These are phyloP conservation scores for Tritrichomonas musculus DNA, from an alignment of 208 protist genomes.

Conservation along the genomic window DNA sequence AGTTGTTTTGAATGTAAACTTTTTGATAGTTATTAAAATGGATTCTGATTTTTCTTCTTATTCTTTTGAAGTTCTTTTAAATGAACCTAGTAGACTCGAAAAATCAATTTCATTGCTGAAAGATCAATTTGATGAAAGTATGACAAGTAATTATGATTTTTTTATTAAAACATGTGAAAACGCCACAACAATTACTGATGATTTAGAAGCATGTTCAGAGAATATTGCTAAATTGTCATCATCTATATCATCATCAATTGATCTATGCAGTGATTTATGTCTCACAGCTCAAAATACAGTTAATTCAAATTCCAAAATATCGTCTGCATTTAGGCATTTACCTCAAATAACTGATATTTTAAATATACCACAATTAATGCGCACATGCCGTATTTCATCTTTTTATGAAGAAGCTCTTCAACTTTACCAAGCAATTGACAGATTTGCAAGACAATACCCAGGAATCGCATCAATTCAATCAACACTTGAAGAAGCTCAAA, in stretches of 20 bases:
- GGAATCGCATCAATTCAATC: background rate
- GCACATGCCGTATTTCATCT: background rate
- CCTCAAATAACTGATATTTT: constrained; percentile 21
- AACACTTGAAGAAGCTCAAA: background rate
- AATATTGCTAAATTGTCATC: background rate
- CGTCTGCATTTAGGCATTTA: background rate
- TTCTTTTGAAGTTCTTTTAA: background rate
- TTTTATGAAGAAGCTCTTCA: constrained; percentile 28
- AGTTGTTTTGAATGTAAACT: background rate
- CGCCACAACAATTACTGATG: constrained; percentile 1
- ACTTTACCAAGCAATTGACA: background rate
- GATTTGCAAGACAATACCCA: background rate
- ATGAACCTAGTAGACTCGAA: background rate
- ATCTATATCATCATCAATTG: background rate
- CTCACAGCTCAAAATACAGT: background rate
- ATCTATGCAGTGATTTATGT: constrained; percentile 16
- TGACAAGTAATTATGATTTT: constrained; percentile 21
- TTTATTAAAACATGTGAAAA: constrained; percentile 16
- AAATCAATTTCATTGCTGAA: background rate
- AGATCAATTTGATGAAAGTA: constrained; percentile 21
- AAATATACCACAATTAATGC: background rate
- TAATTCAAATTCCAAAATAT: background rate
- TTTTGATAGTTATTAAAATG: background rate
- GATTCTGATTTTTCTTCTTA: background rate
- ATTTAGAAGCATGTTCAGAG: background rate